Evolutionary conservation across 169 alveolate species (phyloP), one percentile per base, ranked within the genome.

Genomic region (Besnoitia besnoiti): DNA sequence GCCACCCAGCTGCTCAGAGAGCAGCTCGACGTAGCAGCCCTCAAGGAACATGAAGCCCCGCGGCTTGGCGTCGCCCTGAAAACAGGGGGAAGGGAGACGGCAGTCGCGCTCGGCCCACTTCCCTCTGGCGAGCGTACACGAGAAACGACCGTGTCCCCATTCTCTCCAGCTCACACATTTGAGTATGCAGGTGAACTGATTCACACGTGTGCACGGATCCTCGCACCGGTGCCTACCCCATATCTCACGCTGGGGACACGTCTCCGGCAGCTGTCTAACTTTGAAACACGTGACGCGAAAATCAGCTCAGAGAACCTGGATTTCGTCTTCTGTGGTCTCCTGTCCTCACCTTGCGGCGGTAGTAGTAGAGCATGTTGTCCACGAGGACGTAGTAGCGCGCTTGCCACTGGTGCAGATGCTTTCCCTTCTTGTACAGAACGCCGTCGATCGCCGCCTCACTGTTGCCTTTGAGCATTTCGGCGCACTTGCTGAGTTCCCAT

Each of bases 11-110:
- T 49, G 67, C 10, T 59, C 93, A 7, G 47, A 14, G 19, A 92
- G 61, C 24, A 88, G 51, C 92, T 96, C 97, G 73, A 97, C 95
- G 91, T 95, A 96, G 89, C 98, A 97, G 21, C 99, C 98, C 90
- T 97, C 99, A 50, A 97, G 93, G 85, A 97, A 97, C 89, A 97
- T 93, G 77, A 97, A 97, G 24, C 98, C 98, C 61, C 96, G 77
- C 14, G 98, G 98, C 90, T 92, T 96, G 19, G 96, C 80, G 89
- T 93, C 95, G 7, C 90, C 90, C 95, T 92, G 92, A 82, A 33
- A 30, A 49, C n/a, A n/a, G n/a, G n/a, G n/a, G n/a, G n/a, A n/a
- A n/a, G n/a, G n/a, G n/a, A n/a, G n/a, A n/a, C n/a, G n/a, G n/a
- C n/a, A n/a, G n/a, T n/a, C n/a, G n/a, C n/a, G n/a, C n/a, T n/a